A percentile compares a stretch with the other conserved stretches of the same genome.
Evolutionary conservation across 441 rosid genomes (phyloP).

Genomic region (Adansonia grandidieri): DNA sequence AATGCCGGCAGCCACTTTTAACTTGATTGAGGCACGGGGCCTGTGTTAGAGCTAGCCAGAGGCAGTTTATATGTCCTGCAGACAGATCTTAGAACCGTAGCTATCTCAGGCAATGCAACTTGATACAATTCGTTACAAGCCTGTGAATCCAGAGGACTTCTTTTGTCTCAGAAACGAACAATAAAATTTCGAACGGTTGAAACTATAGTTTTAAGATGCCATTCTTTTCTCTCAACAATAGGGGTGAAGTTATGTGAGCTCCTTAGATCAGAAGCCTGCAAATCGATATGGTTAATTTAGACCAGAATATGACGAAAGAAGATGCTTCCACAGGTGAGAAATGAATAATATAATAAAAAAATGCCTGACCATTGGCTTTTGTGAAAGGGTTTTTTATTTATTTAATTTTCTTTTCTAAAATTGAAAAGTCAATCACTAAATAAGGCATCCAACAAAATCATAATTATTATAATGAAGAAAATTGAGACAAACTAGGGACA

Average conservation of each 20-base stretch:
- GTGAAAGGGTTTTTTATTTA: slow-evolving; percentile 46
- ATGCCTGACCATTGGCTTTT: slow-evolving; percentile 44
- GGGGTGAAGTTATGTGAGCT: slow-evolving; percentile 64
- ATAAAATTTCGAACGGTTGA: slow-evolving; percentile 18
- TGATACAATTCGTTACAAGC: slow-evolving; percentile 51
- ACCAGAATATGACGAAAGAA: slow-evolving; percentile 25
- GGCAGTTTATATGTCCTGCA: slow-evolving; percentile 63
- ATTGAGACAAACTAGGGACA: slow-evolving; percentile 12
- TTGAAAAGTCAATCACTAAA: slow-evolving; percentile 46
- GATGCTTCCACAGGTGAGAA: slow-evolving; percentile 10
- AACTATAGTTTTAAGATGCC: slow-evolving; percentile 6
- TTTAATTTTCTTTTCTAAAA: slow-evolving; percentile 32
- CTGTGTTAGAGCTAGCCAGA: slow-evolving; percentile 91
- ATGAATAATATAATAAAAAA: slow-evolving; percentile 3
- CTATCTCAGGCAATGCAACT: slow-evolving; percentile 60
- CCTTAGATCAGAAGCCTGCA: slow-evolving; percentile 82
- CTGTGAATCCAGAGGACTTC: slow-evolving; percentile 49
- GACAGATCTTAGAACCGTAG: slow-evolving; percentile 58
- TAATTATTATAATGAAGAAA: slow-evolving; percentile 32
- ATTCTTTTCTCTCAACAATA: slow-evolving; percentile 52
- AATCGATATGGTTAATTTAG: slow-evolving; percentile 37
- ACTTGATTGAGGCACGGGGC: slow-evolving; percentile 66
- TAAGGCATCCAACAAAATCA: slow-evolving; percentile 38
- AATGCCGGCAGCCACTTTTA: slow-evolving; percentile 69
- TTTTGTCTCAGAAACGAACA: slow-evolving; percentile 32